phyloP scores from a whole-genome alignment of 768 basidiomycete genomes.

The Baorangia bicolor region DNA sequence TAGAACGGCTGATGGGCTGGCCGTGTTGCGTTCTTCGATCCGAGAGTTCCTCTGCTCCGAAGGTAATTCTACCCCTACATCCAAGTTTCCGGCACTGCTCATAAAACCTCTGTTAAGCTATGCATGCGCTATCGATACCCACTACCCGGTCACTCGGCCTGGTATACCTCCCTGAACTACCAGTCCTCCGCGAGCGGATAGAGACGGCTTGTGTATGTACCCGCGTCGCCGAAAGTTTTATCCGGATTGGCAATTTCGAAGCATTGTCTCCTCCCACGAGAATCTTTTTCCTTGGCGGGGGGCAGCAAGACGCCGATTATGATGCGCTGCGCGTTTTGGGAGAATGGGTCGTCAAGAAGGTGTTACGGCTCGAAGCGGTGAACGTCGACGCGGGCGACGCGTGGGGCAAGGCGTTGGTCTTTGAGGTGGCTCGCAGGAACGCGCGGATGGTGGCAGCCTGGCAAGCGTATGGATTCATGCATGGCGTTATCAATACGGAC shows the following conservation, averaged over 20 bases:
- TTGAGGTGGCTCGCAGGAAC: conserved; percentile 81
- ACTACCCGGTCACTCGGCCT: conserved; percentile 87
- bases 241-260: conserved; percentile 91
- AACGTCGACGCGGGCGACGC: conserved; percentile 45
- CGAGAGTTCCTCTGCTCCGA: conserved; percentile 94
- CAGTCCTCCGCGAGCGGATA: conserved; percentile 70
- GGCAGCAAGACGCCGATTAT: conserved; percentile 70
- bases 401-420: conserved; percentile 72
- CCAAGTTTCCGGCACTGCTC: conserved; percentile 26
- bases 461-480: conserved; percentile 95
- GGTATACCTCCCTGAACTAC: conserved; percentile 67
- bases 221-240: conserved; percentile 84
- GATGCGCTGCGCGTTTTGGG: conserved; percentile 75
- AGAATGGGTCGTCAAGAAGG: conserved; percentile 67
- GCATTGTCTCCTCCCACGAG: conserved; percentile 69
- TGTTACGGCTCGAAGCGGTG: conserved; percentile 47
- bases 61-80: conserved; percentile 39
- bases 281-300: conserved; percentile 71
- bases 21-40: conserved; percentile 91
- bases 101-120: conserved; percentile 46
- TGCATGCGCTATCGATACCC: conserved; percentile 81
- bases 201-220: conserved; percentile 76
- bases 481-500: conserved; percentile 97
- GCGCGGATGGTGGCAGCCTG: conserved; percentile 92
- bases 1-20: conserved; percentile 89